Evolutionary conservation across 768 basidiomycete species (phyloP), one percentile per base, ranked within the genome.

Genomic region (Boletus edulis): DNA sequence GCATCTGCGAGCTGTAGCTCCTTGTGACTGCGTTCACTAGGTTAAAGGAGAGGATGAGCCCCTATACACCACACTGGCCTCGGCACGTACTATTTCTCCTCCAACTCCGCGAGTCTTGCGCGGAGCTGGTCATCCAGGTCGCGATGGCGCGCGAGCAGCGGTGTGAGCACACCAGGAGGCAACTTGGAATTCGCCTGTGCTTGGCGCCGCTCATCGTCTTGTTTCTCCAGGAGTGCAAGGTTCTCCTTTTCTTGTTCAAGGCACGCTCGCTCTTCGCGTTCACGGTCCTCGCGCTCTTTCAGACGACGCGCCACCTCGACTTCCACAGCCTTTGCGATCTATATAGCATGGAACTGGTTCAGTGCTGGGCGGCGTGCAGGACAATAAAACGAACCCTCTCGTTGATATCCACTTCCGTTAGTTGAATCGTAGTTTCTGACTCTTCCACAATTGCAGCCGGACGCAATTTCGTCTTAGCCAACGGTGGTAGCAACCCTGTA

Each of bases 251-350:
- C 68, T 57, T 63, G 57, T 48, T 51, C 61, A 34, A 59, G 51
- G 2, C 62, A 59, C 49, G 47, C 44, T 39, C 66, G 67, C 54
- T 77, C 76, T 55, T 72, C 70, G 39, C 62, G 66, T 59, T 62
- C 67, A 39, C 54, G 62, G 5, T 64, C 69, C 72, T 65, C 77
- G 73, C 67, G 69, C 40, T 73, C 72, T 24, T 74, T 84, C 47
- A 92, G 70, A 29, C 87, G 79, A 56, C 85, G 76, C 15, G 84
- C 81, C 50, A 88, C 88, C 67, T 91, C 87, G 8, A 75, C 79
- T 73, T 91, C 86, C 31, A 91, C 89, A 9, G 84, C 85, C 59
- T 76, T 81, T 45, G 85, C 82, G 52, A 91, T 89, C 88, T 88
- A 61, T 88, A 61, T 20, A 8, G 12, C 20, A 20, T 39, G 9